Percentiles rank a stretch among this genome's conserved stretches.
Evolutionary conservation across 805 yeast genomes (phyloP).

Genomic region (Ascoidea asiatica): DNA sequence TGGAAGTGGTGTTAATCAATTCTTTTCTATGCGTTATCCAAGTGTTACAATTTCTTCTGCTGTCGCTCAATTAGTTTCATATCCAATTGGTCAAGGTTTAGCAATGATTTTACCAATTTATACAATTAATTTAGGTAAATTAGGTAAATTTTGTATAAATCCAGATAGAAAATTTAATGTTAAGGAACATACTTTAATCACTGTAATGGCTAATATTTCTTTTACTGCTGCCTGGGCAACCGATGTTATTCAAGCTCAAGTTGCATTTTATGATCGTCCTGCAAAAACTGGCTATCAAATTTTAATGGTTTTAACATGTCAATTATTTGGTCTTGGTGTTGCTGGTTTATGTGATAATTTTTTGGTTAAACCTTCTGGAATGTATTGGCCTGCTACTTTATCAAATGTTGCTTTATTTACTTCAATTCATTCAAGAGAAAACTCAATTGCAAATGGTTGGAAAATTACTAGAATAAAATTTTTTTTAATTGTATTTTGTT

Average conservation of each 20-base stretch:
- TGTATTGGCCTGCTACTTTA: conserved; percentile 60
- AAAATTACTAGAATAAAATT: conserved; percentile 36
- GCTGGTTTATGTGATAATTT: conserved; percentile 51
- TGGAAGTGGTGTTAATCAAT: conserved; percentile 46
- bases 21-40: conserved; percentile 47
- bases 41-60: conserved; percentile 33
- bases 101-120: conserved; percentile 26
- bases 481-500: conserved; percentile 26
- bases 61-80: conserved; percentile 46
- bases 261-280: conserved; percentile 29
- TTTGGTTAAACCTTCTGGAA: conserved; percentile 49
- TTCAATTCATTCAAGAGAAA: conserved; percentile 33
- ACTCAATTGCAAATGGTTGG: conserved; percentile 44
- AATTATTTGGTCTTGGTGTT: conserved; percentile 51
- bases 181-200: conserved; percentile 49
- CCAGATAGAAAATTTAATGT: conserved; percentile 38
- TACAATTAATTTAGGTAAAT: conserved; percentile 14
- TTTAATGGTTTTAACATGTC: conserved; percentile 39
- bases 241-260: conserved; percentile 39
- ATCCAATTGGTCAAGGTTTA: conserved; percentile 37
- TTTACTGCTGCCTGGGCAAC: conserved; percentile 41
- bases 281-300: conserved; percentile 43
- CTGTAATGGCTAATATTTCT: conserved; percentile 36
- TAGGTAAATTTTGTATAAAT: conserved; percentile 25
- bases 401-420: conserved; percentile 45